Evolutionary conservation across 2,329 filamentous ascomycete genomes (phyloP), one percentile per base, ranked within the genome.

Genomic region (Penicillium corylophilum): DNA sequence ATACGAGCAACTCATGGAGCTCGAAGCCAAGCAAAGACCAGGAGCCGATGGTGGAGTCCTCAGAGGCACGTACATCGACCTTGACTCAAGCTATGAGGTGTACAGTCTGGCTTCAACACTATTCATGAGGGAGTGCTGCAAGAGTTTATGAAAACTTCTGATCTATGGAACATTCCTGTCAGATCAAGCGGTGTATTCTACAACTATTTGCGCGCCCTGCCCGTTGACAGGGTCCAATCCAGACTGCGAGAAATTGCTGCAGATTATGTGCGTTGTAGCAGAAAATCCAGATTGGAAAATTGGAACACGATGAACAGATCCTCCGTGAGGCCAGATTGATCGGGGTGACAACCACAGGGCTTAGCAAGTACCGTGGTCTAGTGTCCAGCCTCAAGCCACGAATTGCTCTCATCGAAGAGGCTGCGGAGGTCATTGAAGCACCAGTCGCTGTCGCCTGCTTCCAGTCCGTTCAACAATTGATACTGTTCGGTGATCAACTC

Each of bases 401-500:
- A 22, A 77, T 89, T 3, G 77, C 93, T 13, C 72, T 95, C 33
- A 85, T 95, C 44, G 88, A 94, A 74, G 87, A 94, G 72, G 87
- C 88, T 0, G 90, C 89, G 0, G 89, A 95, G 65, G 88, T 86
- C 0, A 79, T 79, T 4, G 79, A 82, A 60, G 77, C 74, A 4
- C 82, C 82, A 1, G 75, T 87, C 40, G 74, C 80, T 8, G 81
- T 77, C 5, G 80, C 81, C 12, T 86, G 84, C 64, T 67, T 88
- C 29, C 78, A 84, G 20, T 81, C 80, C 3, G 62, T 88, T 2
- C 74, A 88, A 59, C 85, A 88, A 53, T 72, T 88, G 28, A 82
- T 88, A 47, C 74, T 88, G 1, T 83, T 95, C 0, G 90, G 90
- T 1, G 90, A 95, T 63, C 90, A 95, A 60, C 82, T n/a, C n/a